These are phyloP conservation scores for Candida mattraensis DNA, from an alignment of 805 yeast genomes.

Conservation along the genomic window DNA sequence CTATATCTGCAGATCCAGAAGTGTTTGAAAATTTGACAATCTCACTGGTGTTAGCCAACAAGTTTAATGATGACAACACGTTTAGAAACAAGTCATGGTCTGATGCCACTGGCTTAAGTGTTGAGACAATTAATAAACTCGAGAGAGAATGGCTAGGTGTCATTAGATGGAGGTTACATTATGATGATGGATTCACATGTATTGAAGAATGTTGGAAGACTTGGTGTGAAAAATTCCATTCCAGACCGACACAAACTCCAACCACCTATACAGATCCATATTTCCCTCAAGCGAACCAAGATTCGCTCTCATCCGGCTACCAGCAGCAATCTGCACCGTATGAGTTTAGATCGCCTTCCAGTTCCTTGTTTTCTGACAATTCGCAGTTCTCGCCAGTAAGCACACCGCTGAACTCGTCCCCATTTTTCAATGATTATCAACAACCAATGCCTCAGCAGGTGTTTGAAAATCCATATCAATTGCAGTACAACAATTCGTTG, in stretches of 20 bases:
- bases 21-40: constrained; percentile 60
- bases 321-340: constrained; percentile 10
- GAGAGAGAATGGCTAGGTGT: constrained; percentile 55
- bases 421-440: constrained; percentile 23
- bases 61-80: constrained; percentile 94
- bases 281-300: constrained; percentile 9
- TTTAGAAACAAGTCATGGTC: constrained; percentile 95
- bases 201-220: constrained; percentile 38
- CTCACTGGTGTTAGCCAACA: constrained; percentile 82
- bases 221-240: constrained; percentile 34
- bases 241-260: constrained; percentile 9
- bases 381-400: constrained; percentile 26
- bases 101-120: constrained; percentile 83
- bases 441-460: constrained; percentile 19
- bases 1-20: constrained; percentile 33
- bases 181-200: constrained; percentile 31
- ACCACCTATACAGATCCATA: constrained; percentile 10
- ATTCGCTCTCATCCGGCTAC: constrained; percentile 7
- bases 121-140: constrained; percentile 56
- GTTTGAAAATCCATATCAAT: constrained; percentile 28
- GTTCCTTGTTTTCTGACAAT: constrained; percentile 21
- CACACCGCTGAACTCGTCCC: constrained; percentile 27
- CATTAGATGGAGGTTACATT: constrained; percentile 34
- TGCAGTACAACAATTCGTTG: constrained; percentile 20
- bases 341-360: constrained; percentile 22